Percentiles rank a stretch among this genome's conserved stretches.
These are phyloP conservation scores for Hirsutella rhossiliensis DNA, from an alignment of 2,329 filamentous ascomycete species.

Conservation along the genomic window DNA sequence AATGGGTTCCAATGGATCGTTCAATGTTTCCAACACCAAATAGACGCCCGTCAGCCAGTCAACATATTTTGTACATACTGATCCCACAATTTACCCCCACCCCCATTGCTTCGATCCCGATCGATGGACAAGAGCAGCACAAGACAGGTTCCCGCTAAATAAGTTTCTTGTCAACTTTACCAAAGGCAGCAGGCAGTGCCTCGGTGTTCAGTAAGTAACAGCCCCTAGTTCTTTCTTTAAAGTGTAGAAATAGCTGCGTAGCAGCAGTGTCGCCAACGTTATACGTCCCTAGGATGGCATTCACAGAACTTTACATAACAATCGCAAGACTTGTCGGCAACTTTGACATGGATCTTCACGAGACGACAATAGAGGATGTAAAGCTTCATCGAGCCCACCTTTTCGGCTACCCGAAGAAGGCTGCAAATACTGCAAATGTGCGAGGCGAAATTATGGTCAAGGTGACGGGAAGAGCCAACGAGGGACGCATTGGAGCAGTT, in stretches of 20 bases:
- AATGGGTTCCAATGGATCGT: too few relatives aligned
- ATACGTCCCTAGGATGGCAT: slow-evolving; percentile 4
- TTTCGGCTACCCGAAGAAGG: slow-evolving; percentile 5
- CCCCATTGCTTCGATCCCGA: too few relatives aligned
- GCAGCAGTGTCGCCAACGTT: neutral
- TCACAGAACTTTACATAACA: slow-evolving; percentile 7
- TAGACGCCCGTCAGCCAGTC: too few relatives aligned
- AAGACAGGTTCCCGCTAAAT: too few relatives aligned
- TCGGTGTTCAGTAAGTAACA: neutral
- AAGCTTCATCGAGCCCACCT: slow-evolving; percentile 4
- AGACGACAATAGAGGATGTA: slow-evolving; percentile 6
- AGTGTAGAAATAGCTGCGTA: neutral
- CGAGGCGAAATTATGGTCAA: neutral
- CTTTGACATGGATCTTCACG: slow-evolving; percentile 9
- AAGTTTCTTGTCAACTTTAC: too few relatives aligned
- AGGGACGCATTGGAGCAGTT: too few relatives aligned
- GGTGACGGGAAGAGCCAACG: neutral
- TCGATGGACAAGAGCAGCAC: too few relatives aligned
- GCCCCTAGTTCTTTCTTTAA: neutral
- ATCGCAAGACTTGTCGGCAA: slow-evolving; percentile 5
- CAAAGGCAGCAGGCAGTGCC: too few relatives aligned
- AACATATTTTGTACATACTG: too few relatives aligned
- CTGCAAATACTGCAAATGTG: neutral
- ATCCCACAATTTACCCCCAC: too few relatives aligned
- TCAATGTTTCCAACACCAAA: too few relatives aligned